These are phyloP conservation scores for Monosporascus sp. DNA, from an alignment of 2,329 filamentous ascomycete genomes.

Conservation along the genomic window DNA sequence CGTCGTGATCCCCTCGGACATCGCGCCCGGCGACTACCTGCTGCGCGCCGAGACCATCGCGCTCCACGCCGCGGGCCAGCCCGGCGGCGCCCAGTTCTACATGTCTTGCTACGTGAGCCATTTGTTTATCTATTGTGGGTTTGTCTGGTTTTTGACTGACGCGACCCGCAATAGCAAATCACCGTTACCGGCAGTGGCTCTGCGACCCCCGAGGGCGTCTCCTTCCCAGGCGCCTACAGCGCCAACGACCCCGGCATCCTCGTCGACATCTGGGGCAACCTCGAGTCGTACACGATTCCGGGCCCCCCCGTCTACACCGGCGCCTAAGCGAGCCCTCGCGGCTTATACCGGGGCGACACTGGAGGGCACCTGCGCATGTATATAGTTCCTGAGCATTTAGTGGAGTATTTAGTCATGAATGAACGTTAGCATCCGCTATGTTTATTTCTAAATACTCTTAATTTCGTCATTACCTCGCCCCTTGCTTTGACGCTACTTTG, in stretches of 20 bases:
- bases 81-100: conserved; percentile 22
- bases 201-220: conserved; percentile 35
- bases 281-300: conserved; percentile 32
- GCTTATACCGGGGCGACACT: neutral
- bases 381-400: neutral
- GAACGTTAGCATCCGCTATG: neutral
- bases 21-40: conserved; percentile 37
- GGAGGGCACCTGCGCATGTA: neutral
- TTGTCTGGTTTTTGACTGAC: conserved; percentile 3
- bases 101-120: conserved; percentile 20
- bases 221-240: conserved; percentile 44
- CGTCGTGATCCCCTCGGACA: conserved; percentile 32
- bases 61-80: conserved; percentile 30
- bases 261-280: conserved; percentile 38
- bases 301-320: conserved; percentile 29
- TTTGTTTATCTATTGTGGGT: neutral
- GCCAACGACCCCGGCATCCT: conserved; percentile 42
- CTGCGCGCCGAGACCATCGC: conserved; percentile 38
- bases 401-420: neutral
- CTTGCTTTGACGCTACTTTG: no score
- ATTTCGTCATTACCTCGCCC: no score
- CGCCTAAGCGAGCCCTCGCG: conserved; percentile 1
- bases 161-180: conserved; percentile 29
- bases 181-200: conserved; percentile 40
- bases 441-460: no score